phyloP scores from a whole-genome alignment of 176 grass and related monocot species.

The Tillandsia leiboldiana region DNA sequence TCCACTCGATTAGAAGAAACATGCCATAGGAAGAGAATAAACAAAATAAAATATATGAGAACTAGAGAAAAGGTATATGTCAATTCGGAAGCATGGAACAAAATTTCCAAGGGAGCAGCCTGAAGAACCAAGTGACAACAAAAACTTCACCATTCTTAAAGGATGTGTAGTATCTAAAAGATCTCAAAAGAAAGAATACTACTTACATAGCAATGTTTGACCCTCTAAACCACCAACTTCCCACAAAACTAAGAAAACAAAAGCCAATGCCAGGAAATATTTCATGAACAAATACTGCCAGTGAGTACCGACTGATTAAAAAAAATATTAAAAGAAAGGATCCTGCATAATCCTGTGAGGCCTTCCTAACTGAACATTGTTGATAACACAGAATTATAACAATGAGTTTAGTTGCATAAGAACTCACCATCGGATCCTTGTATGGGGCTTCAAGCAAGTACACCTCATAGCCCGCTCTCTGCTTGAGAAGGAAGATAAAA shows the following conservation, averaged over 20 bases:
- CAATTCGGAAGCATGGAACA: background rate
- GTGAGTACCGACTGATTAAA: no score
- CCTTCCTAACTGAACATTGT: background rate
- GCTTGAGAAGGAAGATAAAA: constrained; percentile 25
- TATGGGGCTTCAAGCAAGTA: constrained; percentile 96
- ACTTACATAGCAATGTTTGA: no score
- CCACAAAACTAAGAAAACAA: no score
- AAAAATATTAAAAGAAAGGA: background rate
- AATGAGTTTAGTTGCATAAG: background rate
- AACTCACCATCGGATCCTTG: constrained; percentile 87
- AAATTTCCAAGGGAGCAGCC: background rate
- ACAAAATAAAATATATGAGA: background rate
- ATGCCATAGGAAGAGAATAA: background rate
- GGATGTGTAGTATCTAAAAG: no score
- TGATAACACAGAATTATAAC: background rate
- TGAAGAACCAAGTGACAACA: no score
- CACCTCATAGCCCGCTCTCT: constrained; percentile 90
- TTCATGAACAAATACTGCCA: no score
- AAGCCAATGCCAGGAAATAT: no score
- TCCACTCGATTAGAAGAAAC: constrained; percentile 27
- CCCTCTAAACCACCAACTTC: no score
- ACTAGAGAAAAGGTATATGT: background rate
- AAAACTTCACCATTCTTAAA: background rate
- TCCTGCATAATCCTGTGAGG: background rate
- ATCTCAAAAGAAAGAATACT: no score